Evolutionary conservation across 2,329 filamentous ascomycete genomes (phyloP), one percentile per base, ranked within the genome.

Genomic region (Apiospora saccharicola): DNA sequence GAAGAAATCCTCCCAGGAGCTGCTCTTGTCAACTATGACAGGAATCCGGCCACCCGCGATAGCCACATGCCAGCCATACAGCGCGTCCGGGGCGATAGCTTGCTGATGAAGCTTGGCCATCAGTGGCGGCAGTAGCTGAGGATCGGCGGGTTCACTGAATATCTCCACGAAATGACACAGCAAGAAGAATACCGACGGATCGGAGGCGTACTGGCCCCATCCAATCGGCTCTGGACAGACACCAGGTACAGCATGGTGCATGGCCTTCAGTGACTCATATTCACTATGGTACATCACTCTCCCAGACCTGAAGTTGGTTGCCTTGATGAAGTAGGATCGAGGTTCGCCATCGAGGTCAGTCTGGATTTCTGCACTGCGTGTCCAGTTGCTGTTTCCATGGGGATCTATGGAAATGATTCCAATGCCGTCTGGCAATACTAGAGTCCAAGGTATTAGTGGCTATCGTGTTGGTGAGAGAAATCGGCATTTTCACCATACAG

Each of bases 231-330:
- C 53, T n/a, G 53, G 53, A 4, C 71, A 72, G 26, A 72, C 67
- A 1, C 71, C 71, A 7, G 71, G 71, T 24, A 72, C 19, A 0
- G 71, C 71, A 1, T 37, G n/a, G 8, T 72, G n/a, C 19, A 72
- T 72, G 7, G 67, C 71, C 19, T 70, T 70, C 1, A 72, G 67
- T 19, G 71, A 72, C 47, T 70, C 71, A 12, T 67, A 72, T n/a
- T 72, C 71, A 14, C 71, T 64, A 6, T 46, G 46, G 30, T 72
- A 72, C 71, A 72, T 72, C 13, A 72, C 34, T 19, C 22, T 69
- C 10, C 71, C 71, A 8, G 71, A 72, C 41, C 49, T 41, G 47
- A 30, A 70, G 51, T 61, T 1, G 0, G 53, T 61, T 0, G 53
- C 4, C 16, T 61, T 61, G 30, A 61, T 37, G 30, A 61, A 61